Evolutionary conservation across 805 yeast species (phyloP), one percentile per base, ranked within the genome.

Genomic region (Yarrowia divulgata): DNA sequence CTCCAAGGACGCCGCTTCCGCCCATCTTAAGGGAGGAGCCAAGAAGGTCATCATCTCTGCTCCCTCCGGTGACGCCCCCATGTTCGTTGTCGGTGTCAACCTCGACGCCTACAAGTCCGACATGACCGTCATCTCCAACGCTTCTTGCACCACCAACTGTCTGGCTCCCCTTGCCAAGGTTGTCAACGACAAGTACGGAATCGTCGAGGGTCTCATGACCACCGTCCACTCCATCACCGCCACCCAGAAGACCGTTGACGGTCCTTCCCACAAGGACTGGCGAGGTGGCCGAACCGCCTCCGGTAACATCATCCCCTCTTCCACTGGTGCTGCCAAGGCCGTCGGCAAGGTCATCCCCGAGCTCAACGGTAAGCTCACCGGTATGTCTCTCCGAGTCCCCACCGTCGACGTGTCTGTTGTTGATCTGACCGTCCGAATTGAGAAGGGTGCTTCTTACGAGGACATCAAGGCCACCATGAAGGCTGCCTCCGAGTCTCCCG

Each of bases 241-340:
- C 76, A 90, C 97, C 77, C 97, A 92, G 84, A 92, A 92, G 89
- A 90, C 96, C 72, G 97, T 92, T 74, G 97, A 92, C 81, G 97
- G 97, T 84, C 96, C 97, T 77, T 91, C 97, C 81, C 92, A 89
- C 87, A 92, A 92, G 87, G 97, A 92, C 87, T 92, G 97, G 97
- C 90, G 97, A 88, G 97, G 97, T 81, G 97, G 97, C 82, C 90
- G 97, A 85, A 90, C 97, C 76, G 97, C 97, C 80, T 66, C 69
- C 35, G 96, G 93, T 80, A 92, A 92, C 90, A 90, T 92, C 81
- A 92, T 92, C 76, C 97, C 97, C 79, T 91, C 97, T 49, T 90
- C 97, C 73, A 92, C 97, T 73, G 97, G 97, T 88, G 97, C 97
- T 77, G 97, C 97, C 79, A 92, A 92, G 89, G 97, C 97, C 74